Conservation (phyloP, 805 yeast genomes). For the Zygosaccharomyces siamensis region DNA sequence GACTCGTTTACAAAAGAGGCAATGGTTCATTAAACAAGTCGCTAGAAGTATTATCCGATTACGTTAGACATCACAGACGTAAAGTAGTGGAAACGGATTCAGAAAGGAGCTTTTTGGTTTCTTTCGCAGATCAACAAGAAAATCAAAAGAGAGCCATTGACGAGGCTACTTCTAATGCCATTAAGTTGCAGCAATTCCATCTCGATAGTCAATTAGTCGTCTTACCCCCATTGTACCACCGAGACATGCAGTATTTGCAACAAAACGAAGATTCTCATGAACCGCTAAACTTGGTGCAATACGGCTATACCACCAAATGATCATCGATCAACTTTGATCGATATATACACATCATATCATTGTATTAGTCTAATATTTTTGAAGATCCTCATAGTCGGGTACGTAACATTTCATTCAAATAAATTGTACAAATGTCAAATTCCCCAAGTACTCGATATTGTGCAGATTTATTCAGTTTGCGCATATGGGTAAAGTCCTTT, state of each 20-base stretch:
- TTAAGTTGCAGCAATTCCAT: neutral
- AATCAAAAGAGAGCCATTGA: neutral
- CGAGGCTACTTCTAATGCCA: neutral
- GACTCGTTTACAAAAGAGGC: conserved; percentile 17
- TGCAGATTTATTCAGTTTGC: neutral
- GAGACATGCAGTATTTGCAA: conserved; percentile 5
- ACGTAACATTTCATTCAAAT: conserved; percentile 27
- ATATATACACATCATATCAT: conserved; percentile 2
- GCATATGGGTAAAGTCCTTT: conserved; percentile 18
- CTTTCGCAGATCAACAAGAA: conserved; percentile 1
- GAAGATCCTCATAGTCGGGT: conserved; percentile 18
- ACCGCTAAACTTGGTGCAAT: conserved; percentile 2
- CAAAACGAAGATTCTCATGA: neutral
- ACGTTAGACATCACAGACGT: conserved; percentile 5
- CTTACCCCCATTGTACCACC: neutral
- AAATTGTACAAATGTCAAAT: conserved; percentile 25
- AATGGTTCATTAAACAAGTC: conserved; percentile 11
- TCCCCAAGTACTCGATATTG: conserved; percentile 16
- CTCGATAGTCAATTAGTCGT: conserved; percentile 1
- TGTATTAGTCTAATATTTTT: neutral
- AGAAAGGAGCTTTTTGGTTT: conserved; percentile 8
- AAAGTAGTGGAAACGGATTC: conserved; percentile 10
- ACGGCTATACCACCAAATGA: conserved; percentile 2
- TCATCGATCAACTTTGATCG: neutral
- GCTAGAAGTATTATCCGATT: conserved; percentile 10